These are phyloP conservation scores for Tricholomella constricta DNA, from an alignment of 768 basidiomycete species.

Conservation along the genomic window DNA sequence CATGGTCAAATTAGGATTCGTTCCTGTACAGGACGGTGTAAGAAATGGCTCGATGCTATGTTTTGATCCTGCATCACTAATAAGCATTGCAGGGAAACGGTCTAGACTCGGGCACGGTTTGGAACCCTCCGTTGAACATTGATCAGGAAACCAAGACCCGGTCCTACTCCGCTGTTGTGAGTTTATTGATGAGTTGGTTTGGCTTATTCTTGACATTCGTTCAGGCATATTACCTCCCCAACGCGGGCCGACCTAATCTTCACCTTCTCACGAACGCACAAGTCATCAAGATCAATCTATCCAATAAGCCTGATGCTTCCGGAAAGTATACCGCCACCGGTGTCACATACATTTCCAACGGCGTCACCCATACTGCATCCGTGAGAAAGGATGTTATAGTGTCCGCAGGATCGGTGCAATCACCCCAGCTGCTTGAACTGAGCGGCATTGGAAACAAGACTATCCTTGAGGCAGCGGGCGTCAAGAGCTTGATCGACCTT, in stretches of 20 bases:
- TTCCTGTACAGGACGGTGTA: neutral
- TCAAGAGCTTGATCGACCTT: constrained; percentile 34
- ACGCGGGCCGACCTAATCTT: constrained; percentile 4
- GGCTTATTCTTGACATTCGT: neutral
- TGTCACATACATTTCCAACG: constrained; percentile 13
- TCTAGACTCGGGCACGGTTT: neutral
- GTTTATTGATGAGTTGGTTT: too few species aligned
- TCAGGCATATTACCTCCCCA: constrained; percentile 9
- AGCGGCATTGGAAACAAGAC: constrained; percentile 36
- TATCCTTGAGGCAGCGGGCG: constrained; percentile 27
- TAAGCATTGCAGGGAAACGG: neutral
- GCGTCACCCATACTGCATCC: constrained; percentile 4
- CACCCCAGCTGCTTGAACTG: constrained; percentile 26
- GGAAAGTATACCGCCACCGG: constrained; percentile 6
- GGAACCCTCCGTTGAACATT: neutral
- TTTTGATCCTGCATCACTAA: neutral
- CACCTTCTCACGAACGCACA: constrained; percentile 3
- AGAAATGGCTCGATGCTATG: neutral
- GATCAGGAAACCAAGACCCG: neutral
- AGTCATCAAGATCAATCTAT: constrained; percentile 2
- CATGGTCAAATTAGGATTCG: neutral
- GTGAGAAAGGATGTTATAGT: constrained; percentile 25
- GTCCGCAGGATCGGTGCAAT: constrained; percentile 23
- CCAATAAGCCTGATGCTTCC: neutral
- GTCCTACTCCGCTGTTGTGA: neutral